Conservation (phyloP, 345 rosid species). For the Kernera saxatilis region DNA sequence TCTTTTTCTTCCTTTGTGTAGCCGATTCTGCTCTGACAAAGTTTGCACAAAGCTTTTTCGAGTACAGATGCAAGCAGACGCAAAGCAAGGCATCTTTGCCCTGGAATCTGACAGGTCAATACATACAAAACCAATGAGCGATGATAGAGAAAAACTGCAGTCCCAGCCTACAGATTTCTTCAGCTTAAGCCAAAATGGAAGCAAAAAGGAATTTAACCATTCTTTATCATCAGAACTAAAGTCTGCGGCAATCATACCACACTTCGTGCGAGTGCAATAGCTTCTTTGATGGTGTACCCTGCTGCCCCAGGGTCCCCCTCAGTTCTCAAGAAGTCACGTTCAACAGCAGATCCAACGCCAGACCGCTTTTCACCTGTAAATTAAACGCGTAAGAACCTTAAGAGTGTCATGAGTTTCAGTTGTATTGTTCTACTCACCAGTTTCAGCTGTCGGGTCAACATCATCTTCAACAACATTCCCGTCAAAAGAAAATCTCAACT, state of each 20-base stretch:
- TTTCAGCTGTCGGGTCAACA: slow-evolving; percentile 25
- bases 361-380: slow-evolving; percentile 41
- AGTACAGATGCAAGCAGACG: slow-evolving; percentile 73
- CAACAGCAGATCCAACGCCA: slow-evolving; percentile 43
- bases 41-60: slow-evolving; percentile 49
- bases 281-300: slow-evolving; percentile 89
- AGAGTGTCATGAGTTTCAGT: neutral
- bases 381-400: slow-evolving; percentile 12
- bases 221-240: slow-evolving; percentile 1
- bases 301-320: slow-evolving; percentile 92
- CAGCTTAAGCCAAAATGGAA: slow-evolving; percentile 4
- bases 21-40: slow-evolving; percentile 46
- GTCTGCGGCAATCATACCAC: slow-evolving; percentile 46
- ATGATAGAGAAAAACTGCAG: neutral
- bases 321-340: slow-evolving; percentile 76
- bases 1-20: slow-evolving; percentile 19
- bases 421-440: slow-evolving; percentile 38
- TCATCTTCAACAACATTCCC: slow-evolving; percentile 50
- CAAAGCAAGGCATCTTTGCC: slow-evolving; percentile 79
- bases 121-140: neutral
- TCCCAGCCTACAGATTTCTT: neutral
- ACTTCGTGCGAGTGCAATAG: slow-evolving; percentile 72
- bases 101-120: slow-evolving; percentile 58
- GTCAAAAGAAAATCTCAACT: slow-evolving; percentile 71
- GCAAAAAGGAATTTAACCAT: neutral